phyloP scores from a whole-genome alignment of 1,284 basidiomycete species.

The Leccinum subrobustum region DNA sequence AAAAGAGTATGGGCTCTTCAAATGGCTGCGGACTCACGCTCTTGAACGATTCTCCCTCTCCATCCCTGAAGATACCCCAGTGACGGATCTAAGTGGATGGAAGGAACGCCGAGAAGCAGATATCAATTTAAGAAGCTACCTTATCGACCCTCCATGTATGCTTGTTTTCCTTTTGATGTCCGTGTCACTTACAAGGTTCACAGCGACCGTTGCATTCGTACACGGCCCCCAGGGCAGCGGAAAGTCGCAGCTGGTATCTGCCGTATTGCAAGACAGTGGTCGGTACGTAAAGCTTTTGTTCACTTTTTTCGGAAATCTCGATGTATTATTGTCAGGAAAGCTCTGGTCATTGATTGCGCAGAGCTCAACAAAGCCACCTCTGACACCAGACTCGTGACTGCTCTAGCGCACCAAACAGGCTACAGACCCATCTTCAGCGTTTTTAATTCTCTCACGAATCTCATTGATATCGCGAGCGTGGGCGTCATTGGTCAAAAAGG shows the following conservation, averaged over 20 bases:
- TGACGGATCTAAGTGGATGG: slow-evolving; percentile 56
- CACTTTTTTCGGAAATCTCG: not conserved
- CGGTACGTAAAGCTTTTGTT: slow-evolving; percentile 44
- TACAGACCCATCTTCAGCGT: slow-evolving; percentile 93
- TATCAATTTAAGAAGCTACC: slow-evolving; percentile 63
- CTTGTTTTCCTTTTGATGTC: not conserved
- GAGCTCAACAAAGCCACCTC: slow-evolving; percentile 72
- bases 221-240: slow-evolving; percentile 93
- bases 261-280: slow-evolving; percentile 56
- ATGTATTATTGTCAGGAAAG: slow-evolving; percentile 46
- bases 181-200: slow-evolving; percentile 4
- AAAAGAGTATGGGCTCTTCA: slow-evolving; percentile 61
- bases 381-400: slow-evolving; percentile 69
- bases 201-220: slow-evolving; percentile 74
- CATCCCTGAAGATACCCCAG: slow-evolving; percentile 10
- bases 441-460: slow-evolving; percentile 79
- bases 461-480: slow-evolving; percentile 91
- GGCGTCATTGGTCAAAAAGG: slow-evolving; percentile 95
- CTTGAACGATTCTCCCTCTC: slow-evolving; percentile 47
- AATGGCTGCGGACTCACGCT: slow-evolving; percentile 65
- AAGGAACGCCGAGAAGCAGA: slow-evolving; percentile 81
- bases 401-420: slow-evolving; percentile 80
- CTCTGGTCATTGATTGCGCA: slow-evolving; percentile 80
- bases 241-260: slow-evolving; percentile 72
- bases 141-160: slow-evolving; percentile 72